Evolutionary conservation across 2,329 filamentous ascomycete species (phyloP).

Genomic region (Verticillium longisporum): DNA sequence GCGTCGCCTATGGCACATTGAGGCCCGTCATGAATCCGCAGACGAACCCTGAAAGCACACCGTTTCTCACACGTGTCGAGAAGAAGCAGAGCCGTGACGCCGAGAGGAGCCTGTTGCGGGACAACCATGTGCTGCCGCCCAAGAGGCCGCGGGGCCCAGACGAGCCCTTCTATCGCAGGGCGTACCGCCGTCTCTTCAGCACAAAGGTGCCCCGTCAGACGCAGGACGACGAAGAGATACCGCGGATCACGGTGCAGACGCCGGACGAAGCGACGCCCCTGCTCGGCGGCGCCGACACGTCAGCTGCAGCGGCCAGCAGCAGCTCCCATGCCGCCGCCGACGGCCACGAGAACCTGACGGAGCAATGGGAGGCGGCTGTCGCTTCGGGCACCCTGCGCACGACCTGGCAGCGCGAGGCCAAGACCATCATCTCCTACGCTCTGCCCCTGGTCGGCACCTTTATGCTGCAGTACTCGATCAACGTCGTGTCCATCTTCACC

Average conservation of each 20-base stretch:
- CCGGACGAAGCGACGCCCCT: slow-evolving; percentile 33
- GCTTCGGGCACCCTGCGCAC: slow-evolving; percentile 75
- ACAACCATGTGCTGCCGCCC: slow-evolving; percentile 59
- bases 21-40: slow-evolving; percentile 62
- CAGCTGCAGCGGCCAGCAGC: slow-evolving; percentile 4
- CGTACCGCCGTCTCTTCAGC: slow-evolving; percentile 47
- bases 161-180: slow-evolving; percentile 24
- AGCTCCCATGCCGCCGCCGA: slow-evolving; percentile 18
- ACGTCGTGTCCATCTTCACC: slow-evolving; percentile 73
- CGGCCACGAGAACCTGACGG: slow-evolving; percentile 51
- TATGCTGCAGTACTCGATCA: slow-evolving; percentile 75
- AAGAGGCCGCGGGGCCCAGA: slow-evolving; percentile 37
- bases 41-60: slow-evolving; percentile 28
- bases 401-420: slow-evolving; percentile 84
- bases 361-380: slow-evolving; percentile 82
- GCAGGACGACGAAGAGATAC: slow-evolving; percentile 32
- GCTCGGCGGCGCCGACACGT: slow-evolving; percentile 14
- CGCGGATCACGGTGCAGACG: too few species aligned
- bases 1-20: slow-evolving; percentile 65
- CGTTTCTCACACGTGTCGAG: slow-evolving; percentile 46
- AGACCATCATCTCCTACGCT: slow-evolving; percentile 69
- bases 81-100: slow-evolving; percentile 49
- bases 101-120: slow-evolving; percentile 54
- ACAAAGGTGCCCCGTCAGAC: slow-evolving; percentile 38
- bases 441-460: slow-evolving; percentile 68